Conservation (phyloP, 2,329 filamentous ascomycete species). For the Fusarium sulawesiense region DNA sequence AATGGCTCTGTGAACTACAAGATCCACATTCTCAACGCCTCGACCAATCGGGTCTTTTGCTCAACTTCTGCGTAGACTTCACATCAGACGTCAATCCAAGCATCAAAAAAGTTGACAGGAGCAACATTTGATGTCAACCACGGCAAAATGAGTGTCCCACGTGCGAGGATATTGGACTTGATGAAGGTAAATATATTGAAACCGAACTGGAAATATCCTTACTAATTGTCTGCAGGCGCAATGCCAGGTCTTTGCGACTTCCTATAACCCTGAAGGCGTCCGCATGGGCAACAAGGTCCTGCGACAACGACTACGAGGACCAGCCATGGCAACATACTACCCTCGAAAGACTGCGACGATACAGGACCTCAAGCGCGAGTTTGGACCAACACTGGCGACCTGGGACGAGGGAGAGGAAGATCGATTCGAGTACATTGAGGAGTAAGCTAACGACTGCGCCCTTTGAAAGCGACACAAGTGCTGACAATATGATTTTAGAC, state of each 20-base stretch:
- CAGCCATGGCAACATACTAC: slow-evolving; percentile 87
- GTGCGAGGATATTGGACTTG: slow-evolving; percentile 74
- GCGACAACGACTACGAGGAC: slow-evolving; percentile 87
- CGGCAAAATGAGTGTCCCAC: slow-evolving; percentile 70
- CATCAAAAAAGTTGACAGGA: slow-evolving; percentile 44
- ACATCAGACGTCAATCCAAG: slow-evolving; percentile 46
- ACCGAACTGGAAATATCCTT: background rate
- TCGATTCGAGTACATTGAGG: slow-evolving; percentile 78
- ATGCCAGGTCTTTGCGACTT: slow-evolving; percentile 91
- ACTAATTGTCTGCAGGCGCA: slow-evolving; percentile 70
- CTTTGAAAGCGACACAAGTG: background rate
- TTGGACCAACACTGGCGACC: slow-evolving; percentile 73
- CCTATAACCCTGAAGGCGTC: slow-evolving; percentile 85
- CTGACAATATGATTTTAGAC: slow-evolving; percentile 59
- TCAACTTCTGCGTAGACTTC: slow-evolving; percentile 37
- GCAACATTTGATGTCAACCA: slow-evolving; percentile 42
- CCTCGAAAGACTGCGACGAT: slow-evolving; percentile 79
- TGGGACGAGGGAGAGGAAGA: slow-evolving; percentile 83
- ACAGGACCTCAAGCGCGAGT: slow-evolving; percentile 77
- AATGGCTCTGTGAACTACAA: background rate
- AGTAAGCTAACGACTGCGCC: slow-evolving; percentile 57
- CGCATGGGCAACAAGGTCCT: slow-evolving; percentile 93
- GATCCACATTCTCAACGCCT: background rate
- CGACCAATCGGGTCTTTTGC: slow-evolving; percentile 39
- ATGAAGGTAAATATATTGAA: slow-evolving; percentile 72